Evolutionary conservation across 1,284 basidiomycete species (phyloP), one percentile per base, ranked within the genome.

Genomic region (Pyrrhoderma lamaoense): DNA sequence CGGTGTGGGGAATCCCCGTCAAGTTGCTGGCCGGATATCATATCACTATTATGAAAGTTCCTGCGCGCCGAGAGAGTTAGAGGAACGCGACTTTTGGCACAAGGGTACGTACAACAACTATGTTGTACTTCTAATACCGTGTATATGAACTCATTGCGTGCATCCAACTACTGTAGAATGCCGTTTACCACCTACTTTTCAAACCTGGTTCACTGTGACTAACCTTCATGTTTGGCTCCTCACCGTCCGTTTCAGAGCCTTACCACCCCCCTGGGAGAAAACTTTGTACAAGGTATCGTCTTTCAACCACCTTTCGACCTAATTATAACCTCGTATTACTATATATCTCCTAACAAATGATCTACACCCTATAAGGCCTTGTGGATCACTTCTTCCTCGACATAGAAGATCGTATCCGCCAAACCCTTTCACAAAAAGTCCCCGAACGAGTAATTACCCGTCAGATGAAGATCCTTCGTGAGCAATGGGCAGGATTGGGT

Each of bases 381-480:
- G 77, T 97, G 58, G 93, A 95, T 67, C 93, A 97, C 69, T 96
- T 95, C 72, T 99, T 99, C 74, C 76, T 94, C 59, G 92, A 99
- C 64, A 79, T 93, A 56, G 95, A 98, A 64, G 85, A 89, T 61
- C 85, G 94, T 55, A 87, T 98, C 60, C 84, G 94, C 16, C 67
- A 80, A 51, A 78, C 96, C 59, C 79, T 94, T 54, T 82, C 45
- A 22, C 51, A 55, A 56, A 53, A 44, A 49, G 85, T 85, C 27
- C 82, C 93, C 46, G 82, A 91, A 64, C 71, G 84, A 3, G 76
- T 95, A 34, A 85, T 99, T 54, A 85, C 83, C 51, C 82, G 85
- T 44, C 93, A 97, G 67, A 89, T 99, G 90, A 86, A 88, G 64
- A 84, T 89, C 47, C 80, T 96, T 75, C 87, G 88, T 57, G 85